Base-by-base conservation (phyloP, 495 filamentous ascomycete genomes). In the Aspergillus indologenus region DNA sequence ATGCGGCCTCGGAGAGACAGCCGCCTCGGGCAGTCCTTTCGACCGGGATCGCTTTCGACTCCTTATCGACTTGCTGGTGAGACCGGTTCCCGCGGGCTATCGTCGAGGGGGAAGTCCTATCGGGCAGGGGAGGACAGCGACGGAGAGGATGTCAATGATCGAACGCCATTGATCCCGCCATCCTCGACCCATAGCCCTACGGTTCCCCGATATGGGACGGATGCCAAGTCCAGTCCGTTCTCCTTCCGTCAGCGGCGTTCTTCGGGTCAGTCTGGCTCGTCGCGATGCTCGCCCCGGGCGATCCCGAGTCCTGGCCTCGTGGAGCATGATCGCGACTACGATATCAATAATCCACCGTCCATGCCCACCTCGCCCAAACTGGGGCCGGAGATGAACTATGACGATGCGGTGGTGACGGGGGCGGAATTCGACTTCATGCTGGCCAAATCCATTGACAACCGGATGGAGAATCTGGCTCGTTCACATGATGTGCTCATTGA, bases 271-370 rank as follows among this genome's bases (percentile, higher is more conserved):
- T 71, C 71, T 3, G 43, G 57, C 42, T 72, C 73, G 5, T 76
- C 76, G 1, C 66, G 61, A 57, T 68, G 59, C 53, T 75, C 74
- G n/a, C 73, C 70, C 21, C 67, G 67, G 24, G 65, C 57, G 42
- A 63, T 64, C 21, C 60, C 65, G n/a, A 71, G 68, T 50, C 65
- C 64, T 20, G 45, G 67, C 4, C 71, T 74, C 51, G 61, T 68
- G 53, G 56, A 64, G 44, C 53, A 65, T 65, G 63, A 74, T 61
- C 71, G 75, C 43, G 74, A 81, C 31, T 92, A 91, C 70, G 87
- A 96, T 82, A 83, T 98, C 58, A 98, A 98, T 65, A 96, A 96
- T 65, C 94, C 94, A n/a, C 94, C 94, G 1, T 98, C 94, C 0
- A 84, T 96, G 19, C 94, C 94, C 0, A 85, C 83, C 5, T 88